These are phyloP conservation scores for Xylaria sp. DNA, from an alignment of 2,329 filamentous ascomycete genomes.

Conservation along the genomic window DNA sequence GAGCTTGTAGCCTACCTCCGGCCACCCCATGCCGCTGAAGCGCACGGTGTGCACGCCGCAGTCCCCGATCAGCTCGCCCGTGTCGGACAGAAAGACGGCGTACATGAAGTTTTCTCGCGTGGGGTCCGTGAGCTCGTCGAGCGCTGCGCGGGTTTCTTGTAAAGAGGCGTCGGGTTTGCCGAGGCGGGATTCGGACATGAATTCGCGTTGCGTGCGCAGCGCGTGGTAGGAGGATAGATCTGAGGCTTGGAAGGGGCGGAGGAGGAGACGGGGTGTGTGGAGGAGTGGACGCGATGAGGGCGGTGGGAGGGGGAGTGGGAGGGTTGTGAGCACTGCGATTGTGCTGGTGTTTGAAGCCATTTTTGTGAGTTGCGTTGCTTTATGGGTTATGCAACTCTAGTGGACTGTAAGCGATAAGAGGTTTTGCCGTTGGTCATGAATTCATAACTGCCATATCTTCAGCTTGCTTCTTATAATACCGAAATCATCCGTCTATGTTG, in stretches of 20 bases:
- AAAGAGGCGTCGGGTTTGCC: constrained; percentile 42
- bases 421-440: background rate
- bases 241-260: constrained; percentile 41
- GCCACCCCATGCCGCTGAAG: constrained; percentile 41
- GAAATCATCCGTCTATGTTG: no score
- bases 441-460: background rate
- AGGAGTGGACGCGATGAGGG: constrained; percentile 36
- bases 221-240: constrained; percentile 39
- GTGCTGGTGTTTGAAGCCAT: constrained; percentile 19
- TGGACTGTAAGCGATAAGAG: background rate
- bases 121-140: constrained; percentile 33
- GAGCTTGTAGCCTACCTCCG: constrained; percentile 45
- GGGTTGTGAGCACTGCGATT: constrained; percentile 39
- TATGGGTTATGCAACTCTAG: background rate
- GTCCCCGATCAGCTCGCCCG: constrained; percentile 48
- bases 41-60: constrained; percentile 44
- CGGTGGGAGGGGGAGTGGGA: constrained; percentile 43
- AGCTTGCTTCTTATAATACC: constrained; percentile 13
- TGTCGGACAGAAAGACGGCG: constrained; percentile 43
- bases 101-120: constrained; percentile 29
- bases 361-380: background rate
- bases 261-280: constrained; percentile 43
- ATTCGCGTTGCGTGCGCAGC: constrained; percentile 42
- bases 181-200: constrained; percentile 42
- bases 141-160: constrained; percentile 36